phyloP scores from a whole-genome alignment of 495 filamentous ascomycete species.

The Aspergillus nidulans region DNA sequence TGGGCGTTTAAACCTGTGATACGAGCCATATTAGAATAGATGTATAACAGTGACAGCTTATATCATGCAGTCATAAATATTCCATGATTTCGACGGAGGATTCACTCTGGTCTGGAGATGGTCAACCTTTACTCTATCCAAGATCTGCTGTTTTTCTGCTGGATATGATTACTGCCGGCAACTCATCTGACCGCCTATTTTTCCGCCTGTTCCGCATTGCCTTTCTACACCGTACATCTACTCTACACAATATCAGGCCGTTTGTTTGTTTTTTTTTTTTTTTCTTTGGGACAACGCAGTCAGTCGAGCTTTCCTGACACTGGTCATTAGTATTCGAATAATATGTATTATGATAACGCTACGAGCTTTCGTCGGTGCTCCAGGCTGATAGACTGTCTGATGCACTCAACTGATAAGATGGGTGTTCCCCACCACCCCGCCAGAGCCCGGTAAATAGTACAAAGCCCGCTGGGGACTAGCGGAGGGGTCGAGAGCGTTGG shows the following conservation, averaged over 20 bases:
- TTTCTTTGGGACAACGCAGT: background rate
- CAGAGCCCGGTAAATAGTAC: background rate
- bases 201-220: background rate
- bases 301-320: background rate
- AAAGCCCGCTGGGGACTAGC: background rate
- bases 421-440: background rate
- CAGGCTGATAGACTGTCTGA: background rate
- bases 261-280: too few species aligned
- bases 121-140: background rate
- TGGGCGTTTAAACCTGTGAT: conserved; percentile 60
- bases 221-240: too few species aligned
- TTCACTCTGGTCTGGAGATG: background rate
- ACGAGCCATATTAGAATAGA: conserved; percentile 25
- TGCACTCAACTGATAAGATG: background rate
- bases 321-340: background rate
- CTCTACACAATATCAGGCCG: too few species aligned
- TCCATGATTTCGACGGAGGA: background rate
- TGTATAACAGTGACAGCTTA: background rate
- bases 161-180: background rate
- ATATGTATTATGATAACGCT: too few species aligned
- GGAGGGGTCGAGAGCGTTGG: background rate
- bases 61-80: background rate
- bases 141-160: background rate
- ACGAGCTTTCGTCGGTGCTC: background rate
- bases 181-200: background rate